These are phyloP conservation scores for Dipodascus albidus DNA, from an alignment of 805 yeast genomes.

Conservation along the genomic window DNA sequence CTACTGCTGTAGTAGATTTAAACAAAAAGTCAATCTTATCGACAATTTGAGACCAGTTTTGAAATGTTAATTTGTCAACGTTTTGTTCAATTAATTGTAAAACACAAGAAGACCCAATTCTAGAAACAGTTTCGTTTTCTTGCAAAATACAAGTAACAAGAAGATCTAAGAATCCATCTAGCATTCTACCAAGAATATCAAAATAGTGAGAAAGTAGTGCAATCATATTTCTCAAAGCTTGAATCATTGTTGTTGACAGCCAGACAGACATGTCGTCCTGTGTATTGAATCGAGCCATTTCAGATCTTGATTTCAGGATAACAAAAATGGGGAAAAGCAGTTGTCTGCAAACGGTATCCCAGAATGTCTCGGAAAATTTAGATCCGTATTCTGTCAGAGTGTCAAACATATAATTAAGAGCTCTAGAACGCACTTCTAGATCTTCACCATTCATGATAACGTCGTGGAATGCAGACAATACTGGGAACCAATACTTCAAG, in stretches of 20 bases:
- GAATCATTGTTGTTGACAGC: constrained; percentile 93
- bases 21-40: constrained; percentile 59
- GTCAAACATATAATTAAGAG: constrained; percentile 74
- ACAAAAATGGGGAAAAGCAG: constrained; percentile 85
- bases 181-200: constrained; percentile 57
- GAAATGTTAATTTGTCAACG: constrained; percentile 43
- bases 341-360: constrained; percentile 72
- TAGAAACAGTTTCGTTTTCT: constrained; percentile 91
- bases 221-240: constrained; percentile 83
- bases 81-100: constrained; percentile 72
- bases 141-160: constrained; percentile 86
- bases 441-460: constrained; percentile 91
- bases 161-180: constrained; percentile 68
- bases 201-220: constrained; percentile 76
- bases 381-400: constrained; percentile 69
- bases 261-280: constrained; percentile 89
- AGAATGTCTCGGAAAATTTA: constrained; percentile 59
- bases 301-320: constrained; percentile 67
- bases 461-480: constrained; percentile 75
- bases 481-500: constrained; percentile 64
- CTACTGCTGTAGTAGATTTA: constrained; percentile 74
- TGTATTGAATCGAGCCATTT: constrained; percentile 48
- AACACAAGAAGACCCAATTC: constrained; percentile 86
- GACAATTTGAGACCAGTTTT: constrained; percentile 68
- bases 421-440: constrained; percentile 84